A percentile compares a stretch with the other conserved stretches of the same genome.
Evolutionary conservation across 495 filamentous ascomycete genomes (phyloP).

Genomic region (Penicillium simplicissimum): DNA sequence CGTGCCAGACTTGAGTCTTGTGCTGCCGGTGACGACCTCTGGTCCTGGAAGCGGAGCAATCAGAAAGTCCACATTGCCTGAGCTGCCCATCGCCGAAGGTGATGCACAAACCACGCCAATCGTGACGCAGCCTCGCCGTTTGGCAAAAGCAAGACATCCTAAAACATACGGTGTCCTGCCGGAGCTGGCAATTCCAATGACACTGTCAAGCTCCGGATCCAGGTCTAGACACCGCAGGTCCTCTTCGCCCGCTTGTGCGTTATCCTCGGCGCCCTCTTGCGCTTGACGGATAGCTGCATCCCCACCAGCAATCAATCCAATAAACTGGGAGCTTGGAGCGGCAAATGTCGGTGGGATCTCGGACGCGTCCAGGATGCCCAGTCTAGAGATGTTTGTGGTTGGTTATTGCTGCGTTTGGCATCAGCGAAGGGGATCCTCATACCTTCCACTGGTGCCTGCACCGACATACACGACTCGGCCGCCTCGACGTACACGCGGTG

Average conservation of each 20-base stretch:
- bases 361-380: constrained; percentile 44
- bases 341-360: constrained; percentile 44
- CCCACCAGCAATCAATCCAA: constrained; percentile 42
- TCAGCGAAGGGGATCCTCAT: not conserved
- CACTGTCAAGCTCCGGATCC: constrained; percentile 32
- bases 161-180: constrained; percentile 45
- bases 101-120: constrained; percentile 36
- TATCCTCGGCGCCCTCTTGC: constrained; percentile 45
- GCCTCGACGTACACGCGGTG: constrained; percentile 34
- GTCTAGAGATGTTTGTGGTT: constrained; percentile 19
- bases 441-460: constrained; percentile 45
- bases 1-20: constrained; percentile 41
- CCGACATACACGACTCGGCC: constrained; percentile 45
- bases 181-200: constrained; percentile 45
- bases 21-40: constrained; percentile 44
- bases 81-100: constrained; percentile 31
- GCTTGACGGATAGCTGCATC: constrained; percentile 41
- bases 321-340: constrained; percentile 36
- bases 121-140: constrained; percentile 34
- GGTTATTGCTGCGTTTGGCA: not conserved
- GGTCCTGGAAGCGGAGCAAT: constrained; percentile 38
- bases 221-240: constrained; percentile 31
- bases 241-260: constrained; percentile 22
- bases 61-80: constrained; percentile 32
- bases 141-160: constrained; percentile 36